Percentiles rank a stretch among this genome's conserved stretches.
Evolutionary conservation across 345 rosid genomes (phyloP).

Genomic region (Hypericum perforatum): DNA sequence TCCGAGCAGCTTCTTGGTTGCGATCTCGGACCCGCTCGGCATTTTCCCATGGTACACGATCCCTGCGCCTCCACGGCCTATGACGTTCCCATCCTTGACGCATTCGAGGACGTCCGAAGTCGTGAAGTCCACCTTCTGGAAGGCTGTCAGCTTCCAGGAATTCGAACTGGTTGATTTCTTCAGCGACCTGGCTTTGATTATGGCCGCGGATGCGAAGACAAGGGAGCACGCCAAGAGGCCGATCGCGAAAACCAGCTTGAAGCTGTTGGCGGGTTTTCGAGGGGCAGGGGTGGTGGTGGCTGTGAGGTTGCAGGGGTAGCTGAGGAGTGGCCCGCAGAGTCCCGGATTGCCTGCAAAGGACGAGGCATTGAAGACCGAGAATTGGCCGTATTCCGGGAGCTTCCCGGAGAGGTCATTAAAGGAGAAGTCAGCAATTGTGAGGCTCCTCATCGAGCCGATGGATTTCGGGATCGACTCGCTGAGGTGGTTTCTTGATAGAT

Average conservation of each 20-base stretch:
- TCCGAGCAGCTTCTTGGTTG: slow-evolving; percentile 62
- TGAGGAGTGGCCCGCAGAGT: slow-evolving; percentile 67
- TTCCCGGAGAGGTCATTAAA: slow-evolving; percentile 71
- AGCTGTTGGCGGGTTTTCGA: slow-evolving; percentile 20
- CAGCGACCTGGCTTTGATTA: slow-evolving; percentile 40
- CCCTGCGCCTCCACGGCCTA: slow-evolving; percentile 93
- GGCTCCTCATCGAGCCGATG: slow-evolving; percentile 65
- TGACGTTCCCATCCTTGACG: slow-evolving; percentile 73
- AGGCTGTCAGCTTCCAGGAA: slow-evolving; percentile 76
- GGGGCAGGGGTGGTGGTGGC: slow-evolving; percentile 24
- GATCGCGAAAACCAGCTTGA: slow-evolving; percentile 69
- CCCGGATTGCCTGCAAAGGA: slow-evolving; percentile 75
- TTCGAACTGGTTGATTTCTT: slow-evolving; percentile 26
- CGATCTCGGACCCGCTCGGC: slow-evolving; percentile 82
- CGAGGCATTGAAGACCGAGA: slow-evolving; percentile 65
- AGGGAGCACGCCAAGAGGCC: slow-evolving; percentile 64
- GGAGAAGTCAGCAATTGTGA: slow-evolving; percentile 79
- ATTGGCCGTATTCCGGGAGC: slow-evolving; percentile 71
- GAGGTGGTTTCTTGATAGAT: slow-evolving; percentile 70
- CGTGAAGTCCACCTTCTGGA: slow-evolving; percentile 67
- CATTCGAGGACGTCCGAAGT: slow-evolving; percentile 75
- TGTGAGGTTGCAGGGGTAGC: slow-evolving; percentile 45
- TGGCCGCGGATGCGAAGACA: slow-evolving; percentile 50
- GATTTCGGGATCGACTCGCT: slow-evolving; percentile 50
- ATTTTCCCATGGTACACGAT: slow-evolving; percentile 71